Conservation (phyloP, 2,329 filamentous ascomycete species). For the Fusarium multiceps region DNA sequence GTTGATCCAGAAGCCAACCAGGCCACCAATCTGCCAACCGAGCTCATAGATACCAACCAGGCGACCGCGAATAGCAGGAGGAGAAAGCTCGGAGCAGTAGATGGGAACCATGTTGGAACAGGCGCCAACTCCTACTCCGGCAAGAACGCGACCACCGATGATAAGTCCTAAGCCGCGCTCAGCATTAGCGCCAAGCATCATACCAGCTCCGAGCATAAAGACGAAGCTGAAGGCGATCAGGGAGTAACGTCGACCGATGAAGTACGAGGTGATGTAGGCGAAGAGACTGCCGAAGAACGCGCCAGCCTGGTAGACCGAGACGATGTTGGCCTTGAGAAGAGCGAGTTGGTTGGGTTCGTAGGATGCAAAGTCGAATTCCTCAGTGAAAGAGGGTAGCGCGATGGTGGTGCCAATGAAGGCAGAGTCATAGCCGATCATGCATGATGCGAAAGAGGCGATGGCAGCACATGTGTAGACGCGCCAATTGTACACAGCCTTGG, state of each 20-base stretch:
- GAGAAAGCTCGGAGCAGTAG: slow-evolving; percentile 69
- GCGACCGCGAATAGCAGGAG: slow-evolving; percentile 71
- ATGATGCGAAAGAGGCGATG: slow-evolving; percentile 67
- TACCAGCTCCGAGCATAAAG: slow-evolving; percentile 76
- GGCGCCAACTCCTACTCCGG: slow-evolving; percentile 71
- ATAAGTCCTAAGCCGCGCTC: slow-evolving; percentile 71
- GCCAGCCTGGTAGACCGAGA: slow-evolving; percentile 83
- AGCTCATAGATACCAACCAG: slow-evolving; percentile 75
- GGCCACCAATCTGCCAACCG: slow-evolving; percentile 71
- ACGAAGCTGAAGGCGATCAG: slow-evolving; percentile 69
- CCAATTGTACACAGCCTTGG: slow-evolving; percentile 69
- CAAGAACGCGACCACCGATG: slow-evolving; percentile 70
- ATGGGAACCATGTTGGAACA: slow-evolving; percentile 72
- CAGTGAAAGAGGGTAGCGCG: slow-evolving; percentile 73
- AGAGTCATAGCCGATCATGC: slow-evolving; percentile 72
- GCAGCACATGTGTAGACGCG: slow-evolving; percentile 65
- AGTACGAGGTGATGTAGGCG: slow-evolving; percentile 74
- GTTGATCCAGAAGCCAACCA: slow-evolving; percentile 74
- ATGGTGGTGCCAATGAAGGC: slow-evolving; percentile 84
- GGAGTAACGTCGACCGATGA: slow-evolving; percentile 72
- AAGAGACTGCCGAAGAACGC: slow-evolving; percentile 83
- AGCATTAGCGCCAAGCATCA: slow-evolving; percentile 75
- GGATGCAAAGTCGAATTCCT: slow-evolving; percentile 72
- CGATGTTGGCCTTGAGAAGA: slow-evolving; percentile 78
- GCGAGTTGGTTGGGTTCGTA: slow-evolving; percentile 62